Conservation (phyloP, 148 eudicot species). For the Silene latifolia region DNA sequence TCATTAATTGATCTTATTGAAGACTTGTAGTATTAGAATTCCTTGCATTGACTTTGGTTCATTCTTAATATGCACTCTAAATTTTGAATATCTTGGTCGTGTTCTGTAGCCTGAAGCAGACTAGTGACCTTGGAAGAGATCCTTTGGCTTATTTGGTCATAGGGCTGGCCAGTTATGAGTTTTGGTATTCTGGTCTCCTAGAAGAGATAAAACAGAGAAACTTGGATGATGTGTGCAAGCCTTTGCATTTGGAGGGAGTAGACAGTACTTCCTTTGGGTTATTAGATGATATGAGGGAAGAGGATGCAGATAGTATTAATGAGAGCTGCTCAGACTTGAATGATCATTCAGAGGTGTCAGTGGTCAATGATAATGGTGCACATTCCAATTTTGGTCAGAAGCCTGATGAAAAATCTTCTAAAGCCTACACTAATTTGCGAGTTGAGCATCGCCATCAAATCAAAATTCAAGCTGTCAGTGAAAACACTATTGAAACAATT, state of each 20-base stretch:
- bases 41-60: neutral
- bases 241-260: slow-evolving; percentile 38
- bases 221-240: slow-evolving; percentile 26
- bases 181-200: slow-evolving; percentile 57
- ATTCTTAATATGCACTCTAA: neutral
- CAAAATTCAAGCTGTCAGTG: slow-evolving; percentile 28
- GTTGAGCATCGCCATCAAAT: slow-evolving; percentile 24
- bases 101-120: slow-evolving; percentile 47
- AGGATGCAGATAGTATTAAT: slow-evolving; percentile 38
- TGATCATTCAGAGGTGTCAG: slow-evolving; percentile 60
- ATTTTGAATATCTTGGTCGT: slow-evolving; percentile 12
- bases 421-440: slow-evolving; percentile 24
- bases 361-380: slow-evolving; percentile 49
- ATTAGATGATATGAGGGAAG: slow-evolving; percentile 32
- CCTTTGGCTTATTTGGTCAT: slow-evolving; percentile 64
- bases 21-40: neutral
- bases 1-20: neutral
- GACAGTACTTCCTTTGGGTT: slow-evolving; percentile 21
- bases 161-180: slow-evolving; percentile 58
- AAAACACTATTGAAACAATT: slow-evolving; percentile 36
- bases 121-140: slow-evolving; percentile 43
- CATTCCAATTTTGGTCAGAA: neutral
- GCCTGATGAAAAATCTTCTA: slow-evolving; percentile 26
- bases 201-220: slow-evolving; percentile 40
- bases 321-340: slow-evolving; percentile 32